These are phyloP conservation scores for Podospora appendiculata DNA, from an alignment of 495 filamentous ascomycete species.

Conservation along the genomic window DNA sequence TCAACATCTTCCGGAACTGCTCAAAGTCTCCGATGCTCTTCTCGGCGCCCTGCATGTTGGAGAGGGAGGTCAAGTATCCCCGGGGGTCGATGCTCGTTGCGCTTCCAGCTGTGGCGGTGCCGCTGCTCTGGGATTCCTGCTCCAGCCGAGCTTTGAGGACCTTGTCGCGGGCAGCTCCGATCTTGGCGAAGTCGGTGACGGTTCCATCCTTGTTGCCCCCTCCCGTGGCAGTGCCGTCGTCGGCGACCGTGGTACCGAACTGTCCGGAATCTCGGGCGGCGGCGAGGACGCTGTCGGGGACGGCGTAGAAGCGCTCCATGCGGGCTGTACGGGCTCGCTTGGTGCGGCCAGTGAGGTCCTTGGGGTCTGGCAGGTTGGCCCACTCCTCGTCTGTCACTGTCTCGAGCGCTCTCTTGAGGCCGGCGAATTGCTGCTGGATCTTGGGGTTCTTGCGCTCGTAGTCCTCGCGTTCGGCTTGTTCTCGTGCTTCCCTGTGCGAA, in stretches of 20 bases:
- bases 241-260: constrained; percentile 75
- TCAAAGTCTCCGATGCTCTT: constrained; percentile 93
- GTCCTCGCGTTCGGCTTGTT: constrained; percentile 81
- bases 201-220: constrained; percentile 63
- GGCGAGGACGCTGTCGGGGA: constrained; percentile 92
- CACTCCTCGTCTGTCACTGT: constrained; percentile 92
- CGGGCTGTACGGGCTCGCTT: constrained; percentile 74
- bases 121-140: constrained; percentile 66
- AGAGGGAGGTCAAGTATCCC: constrained; percentile 88
- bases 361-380: constrained; percentile 91
- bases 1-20: constrained; percentile 82
- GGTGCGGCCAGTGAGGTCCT: constrained; percentile 92
- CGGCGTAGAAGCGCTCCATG: constrained; percentile 85
- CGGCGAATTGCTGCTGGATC: constrained; percentile 97
- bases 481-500: constrained; percentile 86
- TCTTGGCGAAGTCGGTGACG: constrained; percentile 97
- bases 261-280: constrained; percentile 71
- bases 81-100: constrained; percentile 91
- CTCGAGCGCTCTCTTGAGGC: constrained; percentile 82
- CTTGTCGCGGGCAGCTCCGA: constrained; percentile 90
- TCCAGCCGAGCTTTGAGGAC: constrained; percentile 87
- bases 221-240: constrained; percentile 53
- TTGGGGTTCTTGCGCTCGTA: constrained; percentile 97
- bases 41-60: constrained; percentile 67
- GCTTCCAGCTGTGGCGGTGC: constrained; percentile 68